phyloP scores from a whole-genome alignment of 2,329 filamentous ascomycete genomes.

The Truncatella angustata region DNA sequence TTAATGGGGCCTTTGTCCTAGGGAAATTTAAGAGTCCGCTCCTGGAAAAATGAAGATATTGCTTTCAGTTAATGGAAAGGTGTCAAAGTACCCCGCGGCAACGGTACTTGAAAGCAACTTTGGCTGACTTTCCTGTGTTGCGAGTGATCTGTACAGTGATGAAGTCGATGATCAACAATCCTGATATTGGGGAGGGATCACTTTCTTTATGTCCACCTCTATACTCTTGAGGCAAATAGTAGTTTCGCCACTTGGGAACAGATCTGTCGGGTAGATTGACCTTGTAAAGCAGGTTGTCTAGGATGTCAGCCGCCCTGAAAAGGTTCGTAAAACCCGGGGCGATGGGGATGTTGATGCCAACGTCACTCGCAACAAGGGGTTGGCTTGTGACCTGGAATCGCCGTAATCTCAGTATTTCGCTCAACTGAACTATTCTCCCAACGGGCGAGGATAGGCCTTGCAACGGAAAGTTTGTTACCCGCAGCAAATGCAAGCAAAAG shows the following conservation, averaged over 20 bases:
- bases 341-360: neutral
- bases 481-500: neutral
- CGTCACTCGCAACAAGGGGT: constrained; percentile 6
- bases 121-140: constrained; percentile 11
- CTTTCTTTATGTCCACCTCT: constrained; percentile 1
- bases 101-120: constrained; percentile 9
- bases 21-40: neutral
- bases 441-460: constrained; percentile 10
- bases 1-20: constrained; percentile 1
- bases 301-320: constrained; percentile 4
- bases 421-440: neutral
- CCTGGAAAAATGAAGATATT: constrained; percentile 3
- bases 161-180: no score
- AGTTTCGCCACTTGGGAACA: constrained; percentile 12
- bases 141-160: constrained; percentile 2
- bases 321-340: constrained; percentile 5
- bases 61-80: neutral
- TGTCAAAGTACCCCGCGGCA: neutral
- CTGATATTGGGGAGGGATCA: neutral
- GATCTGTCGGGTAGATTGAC: constrained; percentile 5
- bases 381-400: constrained; percentile 7
- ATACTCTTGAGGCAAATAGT: neutral
- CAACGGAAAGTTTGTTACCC: neutral
- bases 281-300: neutral
- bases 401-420: neutral